Conservation (phyloP, 495 filamentous ascomycete genomes). For the Collariella sp. region DNA sequence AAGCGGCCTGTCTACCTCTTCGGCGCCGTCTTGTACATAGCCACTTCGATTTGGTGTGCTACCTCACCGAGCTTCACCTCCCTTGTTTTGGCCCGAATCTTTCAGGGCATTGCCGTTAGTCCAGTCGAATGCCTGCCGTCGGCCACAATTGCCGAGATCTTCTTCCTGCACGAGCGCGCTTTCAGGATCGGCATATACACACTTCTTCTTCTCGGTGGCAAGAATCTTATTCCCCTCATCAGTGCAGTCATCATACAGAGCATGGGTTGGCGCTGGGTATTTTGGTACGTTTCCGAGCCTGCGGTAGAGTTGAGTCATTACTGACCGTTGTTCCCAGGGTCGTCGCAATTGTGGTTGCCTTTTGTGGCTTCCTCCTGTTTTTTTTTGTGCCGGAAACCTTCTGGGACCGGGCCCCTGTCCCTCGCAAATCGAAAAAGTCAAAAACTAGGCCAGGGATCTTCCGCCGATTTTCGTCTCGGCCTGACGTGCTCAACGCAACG, state of each 20-base stretch:
- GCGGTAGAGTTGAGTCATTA: not conserved
- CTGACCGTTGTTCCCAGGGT: conserved; percentile 47
- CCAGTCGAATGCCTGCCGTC: conserved; percentile 93
- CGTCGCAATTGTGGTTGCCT: conserved; percentile 74
- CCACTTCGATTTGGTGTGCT: conserved; percentile 81
- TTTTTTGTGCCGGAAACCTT: conserved; percentile 94
- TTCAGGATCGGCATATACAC: conserved; percentile 97
- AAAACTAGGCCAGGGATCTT: conserved; percentile 31
- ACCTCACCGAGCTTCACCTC: conserved; percentile 70
- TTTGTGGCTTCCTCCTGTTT: conserved; percentile 66
- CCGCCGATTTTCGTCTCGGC: conserved; percentile 34
- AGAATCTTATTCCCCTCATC: conserved; percentile 83
- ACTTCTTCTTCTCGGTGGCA: conserved; percentile 77
- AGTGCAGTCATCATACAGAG: conserved; percentile 77
- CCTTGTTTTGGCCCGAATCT: conserved; percentile 71
- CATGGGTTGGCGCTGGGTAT: conserved; percentile 85
- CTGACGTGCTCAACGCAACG: not conserved
- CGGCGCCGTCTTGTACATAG: conserved; percentile 64
- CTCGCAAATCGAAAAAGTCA: conserved; percentile 32
- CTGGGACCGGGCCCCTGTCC: conserved; percentile 80
- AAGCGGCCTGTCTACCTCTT: conserved; percentile 88
- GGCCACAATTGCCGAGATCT: conserved; percentile 93
- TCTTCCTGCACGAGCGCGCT: conserved; percentile 89
- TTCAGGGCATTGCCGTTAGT: conserved; percentile 80
- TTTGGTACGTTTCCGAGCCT: conserved; percentile 51